Percentiles rank a stretch among this genome's conserved stretches.
These are phyloP conservation scores for Ambispora gerdemannii DNA, from an alignment of 192 early-diverging fungal species.

Conservation along the genomic window DNA sequence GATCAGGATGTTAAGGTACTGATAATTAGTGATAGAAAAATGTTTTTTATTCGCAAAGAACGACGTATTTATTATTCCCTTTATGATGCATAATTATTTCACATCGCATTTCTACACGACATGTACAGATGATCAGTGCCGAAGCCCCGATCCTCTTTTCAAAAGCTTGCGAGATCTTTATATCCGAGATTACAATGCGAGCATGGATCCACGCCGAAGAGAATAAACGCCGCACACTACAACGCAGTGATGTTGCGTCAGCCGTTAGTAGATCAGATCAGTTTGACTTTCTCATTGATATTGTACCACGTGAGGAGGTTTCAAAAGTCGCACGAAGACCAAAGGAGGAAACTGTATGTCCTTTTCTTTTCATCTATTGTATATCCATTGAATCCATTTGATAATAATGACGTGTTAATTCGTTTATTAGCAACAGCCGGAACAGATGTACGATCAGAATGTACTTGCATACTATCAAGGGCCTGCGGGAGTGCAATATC, in stretches of 20 bases:
- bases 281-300: slow-evolving; percentile 98
- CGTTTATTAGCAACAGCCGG: not conserved
- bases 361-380: too few relatives aligned
- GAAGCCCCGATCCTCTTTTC: slow-evolving; percentile 90
- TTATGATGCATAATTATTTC: too few relatives aligned
- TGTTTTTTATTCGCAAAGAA: too few relatives aligned
- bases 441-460: slow-evolving; percentile 26
- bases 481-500: slow-evolving; percentile 4
- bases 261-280: slow-evolving; percentile 88
- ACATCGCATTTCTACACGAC: too few relatives aligned
- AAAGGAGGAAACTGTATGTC: slow-evolving; percentile 27
- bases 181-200: slow-evolving; percentile 80
- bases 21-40: not conserved
- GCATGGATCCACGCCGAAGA: slow-evolving; percentile 93
- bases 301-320: slow-evolving; percentile 89
- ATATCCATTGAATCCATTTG: slow-evolving; percentile 16
- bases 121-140: slow-evolving; percentile 58
- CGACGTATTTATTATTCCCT: too few relatives aligned
- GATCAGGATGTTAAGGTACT: slow-evolving; percentile 95
- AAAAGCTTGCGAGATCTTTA: slow-evolving; percentile 95
- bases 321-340: slow-evolving; percentile 27
- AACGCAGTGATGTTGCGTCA: slow-evolving; percentile 84
- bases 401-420: slow-evolving; percentile 1
- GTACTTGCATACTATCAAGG: slow-evolving; percentile 22
- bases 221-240: slow-evolving; percentile 92